Evolutionary conservation across 23 red algal species (phyloP), one percentile per base, ranked within the genome.

Genomic region (Gracilaria domingensis): DNA sequence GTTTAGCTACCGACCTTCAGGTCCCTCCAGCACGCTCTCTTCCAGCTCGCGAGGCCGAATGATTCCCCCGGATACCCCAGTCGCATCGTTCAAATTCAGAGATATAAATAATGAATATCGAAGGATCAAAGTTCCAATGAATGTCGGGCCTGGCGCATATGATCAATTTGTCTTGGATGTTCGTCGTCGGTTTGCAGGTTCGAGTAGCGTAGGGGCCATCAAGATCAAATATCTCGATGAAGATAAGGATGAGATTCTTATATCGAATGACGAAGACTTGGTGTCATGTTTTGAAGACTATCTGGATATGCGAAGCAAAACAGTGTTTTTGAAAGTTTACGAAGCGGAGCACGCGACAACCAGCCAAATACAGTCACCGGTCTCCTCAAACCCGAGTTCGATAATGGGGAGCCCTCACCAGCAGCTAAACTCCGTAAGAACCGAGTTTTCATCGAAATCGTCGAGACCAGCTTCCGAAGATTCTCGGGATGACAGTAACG

Each of bases 31-130:
- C 42, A 74, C 67, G 35, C 53, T 74, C 11, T 87, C 67, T 8
- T 75, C 66, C 2, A 44, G 13, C 48, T 73, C 45, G 11, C 42
- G 66, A 6, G 50, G 69, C 35, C 65, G 84, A 24, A 37, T 66
- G 50, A 54, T 81, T 5, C 87, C 54, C 36, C 50, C 42, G 38
- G 87, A 90, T 48, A 74, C 74, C 34, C 55, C 71, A 8, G 30
- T 93, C 34, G 81, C 83, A 34, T 86, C 92, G 20, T 94, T 94
- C 92, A 94, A 94, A 82, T 94, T 94, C 77, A 94, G 62, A 32
- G 92, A 94, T 58, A 51, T 87, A 51, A 87, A 87, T 58, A 58
- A 71, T 33, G 92, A 94, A 80, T 94, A 88, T 57, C 81, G 92
- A n/a, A 65, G 83, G 57, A 88, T 94, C 21, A 94, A 94, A 56